phyloP scores from a whole-genome alignment of 768 basidiomycete species.

The Lentinula detonsa region DNA sequence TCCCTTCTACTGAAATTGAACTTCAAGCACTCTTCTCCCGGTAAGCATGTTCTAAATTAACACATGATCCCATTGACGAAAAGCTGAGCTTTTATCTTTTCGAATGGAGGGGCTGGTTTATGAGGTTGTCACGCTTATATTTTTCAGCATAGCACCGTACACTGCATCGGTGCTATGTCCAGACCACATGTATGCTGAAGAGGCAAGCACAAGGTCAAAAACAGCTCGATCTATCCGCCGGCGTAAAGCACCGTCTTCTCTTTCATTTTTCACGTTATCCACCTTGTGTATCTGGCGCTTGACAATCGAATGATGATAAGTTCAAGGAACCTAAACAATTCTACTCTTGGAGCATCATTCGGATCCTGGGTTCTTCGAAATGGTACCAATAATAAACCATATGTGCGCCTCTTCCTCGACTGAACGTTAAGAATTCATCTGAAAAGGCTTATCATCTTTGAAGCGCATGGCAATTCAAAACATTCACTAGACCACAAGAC shows the following conservation, averaged over 20 bases:
- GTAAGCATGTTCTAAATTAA: too few species aligned
- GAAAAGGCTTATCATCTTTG: background rate
- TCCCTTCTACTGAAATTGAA: too few species aligned
- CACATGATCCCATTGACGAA: too few species aligned
- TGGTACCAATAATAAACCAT: background rate
- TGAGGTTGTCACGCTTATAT: too few species aligned
- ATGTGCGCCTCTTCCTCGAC: background rate
- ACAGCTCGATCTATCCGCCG: background rate
- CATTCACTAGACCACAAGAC: background rate
- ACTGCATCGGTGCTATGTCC: background rate
- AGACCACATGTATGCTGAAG: too few species aligned
- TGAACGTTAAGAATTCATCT: background rate
- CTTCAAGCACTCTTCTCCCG: too few species aligned
- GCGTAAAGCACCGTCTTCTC: background rate
- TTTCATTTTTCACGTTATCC: background rate
- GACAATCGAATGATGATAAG: background rate
- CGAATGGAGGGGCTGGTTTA: too few species aligned
- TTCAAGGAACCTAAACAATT: background rate
- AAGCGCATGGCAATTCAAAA: background rate
- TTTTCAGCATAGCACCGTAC: background rate
- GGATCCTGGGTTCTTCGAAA: background rate
- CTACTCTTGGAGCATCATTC: background rate
- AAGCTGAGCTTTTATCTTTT: too few species aligned
- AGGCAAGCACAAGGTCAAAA: background rate
- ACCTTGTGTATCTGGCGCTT: background rate